Evolutionary conservation across 495 filamentous ascomycete genomes (phyloP).

Genomic region (Chlorociboria aeruginascens): DNA sequence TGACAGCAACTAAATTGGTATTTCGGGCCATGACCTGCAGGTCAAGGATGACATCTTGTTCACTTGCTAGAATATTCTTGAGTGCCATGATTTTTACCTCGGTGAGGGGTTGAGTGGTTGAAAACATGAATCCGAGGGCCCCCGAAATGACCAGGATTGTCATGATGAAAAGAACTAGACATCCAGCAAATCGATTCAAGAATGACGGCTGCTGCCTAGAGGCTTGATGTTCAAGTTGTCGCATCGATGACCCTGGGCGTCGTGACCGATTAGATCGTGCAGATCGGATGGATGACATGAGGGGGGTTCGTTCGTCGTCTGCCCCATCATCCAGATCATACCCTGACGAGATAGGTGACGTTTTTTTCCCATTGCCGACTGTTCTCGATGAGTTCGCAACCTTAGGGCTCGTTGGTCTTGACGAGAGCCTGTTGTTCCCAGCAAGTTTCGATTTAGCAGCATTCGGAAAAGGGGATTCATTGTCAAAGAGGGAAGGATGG

Average conservation of each 20-base stretch:
- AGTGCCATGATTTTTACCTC: slow-evolving; percentile 67
- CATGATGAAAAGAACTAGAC: slow-evolving; percentile 61
- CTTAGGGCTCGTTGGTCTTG: slow-evolving; percentile 44
- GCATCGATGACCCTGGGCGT: slow-evolving; percentile 39
- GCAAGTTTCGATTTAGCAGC: slow-evolving; percentile 23
- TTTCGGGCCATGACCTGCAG: slow-evolving; percentile 80
- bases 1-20: slow-evolving; percentile 79
- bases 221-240: slow-evolving; percentile 65
- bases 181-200: slow-evolving; percentile 66
- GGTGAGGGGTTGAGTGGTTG: slow-evolving; percentile 76
- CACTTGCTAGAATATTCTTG: slow-evolving; percentile 79
- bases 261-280: slow-evolving; percentile 49
- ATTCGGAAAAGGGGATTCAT: slow-evolving; percentile 56
- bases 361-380: slow-evolving; percentile 34
- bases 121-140: slow-evolving; percentile 74
- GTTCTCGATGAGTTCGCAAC: slow-evolving; percentile 12
- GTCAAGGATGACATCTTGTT: slow-evolving; percentile 94
- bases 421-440: slow-evolving; percentile 39
- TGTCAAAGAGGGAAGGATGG: slow-evolving; percentile 63
- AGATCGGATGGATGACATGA: slow-evolving; percentile 45
- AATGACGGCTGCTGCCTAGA: slow-evolving; percentile 48
- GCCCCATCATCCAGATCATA: slow-evolving; percentile 50
- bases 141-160: slow-evolving; percentile 66
- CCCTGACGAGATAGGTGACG: slow-evolving; percentile 28
- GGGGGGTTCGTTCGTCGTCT: slow-evolving; percentile 82